Evolutionary conservation across 2,329 filamentous ascomycete genomes (phyloP).

Genomic region (Cadophora gregata): DNA sequence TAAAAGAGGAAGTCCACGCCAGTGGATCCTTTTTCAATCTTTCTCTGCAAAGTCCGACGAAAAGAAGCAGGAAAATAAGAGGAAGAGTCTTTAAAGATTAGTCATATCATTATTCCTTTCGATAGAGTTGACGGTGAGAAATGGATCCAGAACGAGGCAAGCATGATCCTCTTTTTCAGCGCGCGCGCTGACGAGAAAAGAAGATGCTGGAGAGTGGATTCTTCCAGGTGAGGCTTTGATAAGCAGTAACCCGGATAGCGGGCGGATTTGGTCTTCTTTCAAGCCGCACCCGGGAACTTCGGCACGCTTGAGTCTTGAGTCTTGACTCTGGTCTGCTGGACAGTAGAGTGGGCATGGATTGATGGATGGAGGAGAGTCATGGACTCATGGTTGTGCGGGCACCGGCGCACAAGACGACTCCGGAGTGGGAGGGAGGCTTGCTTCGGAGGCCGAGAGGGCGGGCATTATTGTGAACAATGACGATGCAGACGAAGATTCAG

Average conservation of each 20-base stretch:
- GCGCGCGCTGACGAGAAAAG: neutral
- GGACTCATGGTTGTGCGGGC: too few species aligned
- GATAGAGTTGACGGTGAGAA: neutral
- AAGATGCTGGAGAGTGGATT: neutral
- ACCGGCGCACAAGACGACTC: neutral
- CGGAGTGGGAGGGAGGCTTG: slow-evolving; percentile 1
- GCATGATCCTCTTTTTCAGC: slow-evolving; percentile 7
- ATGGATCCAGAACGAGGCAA: slow-evolving; percentile 1
- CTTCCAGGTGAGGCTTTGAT: slow-evolving; percentile 5
- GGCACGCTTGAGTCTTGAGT: slow-evolving; percentile 9
- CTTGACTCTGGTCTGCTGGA: neutral
- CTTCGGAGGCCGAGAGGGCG: slow-evolving; percentile 2
- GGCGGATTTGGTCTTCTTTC: neutral
- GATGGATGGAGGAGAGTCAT: slow-evolving; percentile 9
- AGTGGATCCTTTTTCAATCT: neutral
- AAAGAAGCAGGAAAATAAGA: neutral
- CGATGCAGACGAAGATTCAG: neutral
- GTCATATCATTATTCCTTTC: neutral
- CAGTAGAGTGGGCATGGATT: neutral
- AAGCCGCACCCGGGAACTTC: slow-evolving; percentile 10
- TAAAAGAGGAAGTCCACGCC: neutral
- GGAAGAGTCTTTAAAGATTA: neutral
- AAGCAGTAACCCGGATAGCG: slow-evolving; percentile 12
- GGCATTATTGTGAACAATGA: neutral
- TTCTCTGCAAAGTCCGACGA: neutral